Base-by-base conservation (phyloP, 345 rosid genomes). In the Gynandropsis gynandra region DNA sequence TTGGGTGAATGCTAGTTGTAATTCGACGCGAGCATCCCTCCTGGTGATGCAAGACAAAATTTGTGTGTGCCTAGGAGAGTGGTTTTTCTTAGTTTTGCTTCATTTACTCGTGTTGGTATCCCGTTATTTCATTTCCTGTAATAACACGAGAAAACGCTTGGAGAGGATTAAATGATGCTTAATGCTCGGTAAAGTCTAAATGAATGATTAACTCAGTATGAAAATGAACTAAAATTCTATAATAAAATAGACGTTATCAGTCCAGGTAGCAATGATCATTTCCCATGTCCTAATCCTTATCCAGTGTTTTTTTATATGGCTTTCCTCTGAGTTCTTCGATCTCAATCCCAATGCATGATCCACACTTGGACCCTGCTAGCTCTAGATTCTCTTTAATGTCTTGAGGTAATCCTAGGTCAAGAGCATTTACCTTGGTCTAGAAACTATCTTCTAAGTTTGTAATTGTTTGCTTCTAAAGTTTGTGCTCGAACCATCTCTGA, bases 301-400 rank as follows among this genome's bases (percentile, higher is more conserved):
- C 46, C 10, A 29, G 12, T 53, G 42, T 8, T 42, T 47, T n/a
- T 42, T 53, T 50, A 10, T 65, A 65, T 1, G 13, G 13, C 4
- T 61, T 55, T 59, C 42, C 54, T 24, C 19, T 32, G 9, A 85
- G 87, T 61, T 89, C 95, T 75, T 89, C 97, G 1, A 83, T 76
- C 62, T 79, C 77, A 0, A 87, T 93, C 97, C 93, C 79, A 31
- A 89, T 66, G 59, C 79, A 70, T 11, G 95, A 89, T 20, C 89
- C 21, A 12, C 52, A 27, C 50, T 9, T 0, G 63, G 70, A 34
- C n/a, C 15, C 38, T 6, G 44, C 15, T 13, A 14, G 31, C 54
- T 38, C 5, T n/a, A 58, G 48, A 0, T 7, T 8, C 50, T 60
- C 1, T 60, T 11, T 0, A 24, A 60, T 34, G 10, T 20, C 24